phyloP scores from a whole-genome alignment of 768 basidiomycete genomes.

The Tephrocybe sp. region DNA sequence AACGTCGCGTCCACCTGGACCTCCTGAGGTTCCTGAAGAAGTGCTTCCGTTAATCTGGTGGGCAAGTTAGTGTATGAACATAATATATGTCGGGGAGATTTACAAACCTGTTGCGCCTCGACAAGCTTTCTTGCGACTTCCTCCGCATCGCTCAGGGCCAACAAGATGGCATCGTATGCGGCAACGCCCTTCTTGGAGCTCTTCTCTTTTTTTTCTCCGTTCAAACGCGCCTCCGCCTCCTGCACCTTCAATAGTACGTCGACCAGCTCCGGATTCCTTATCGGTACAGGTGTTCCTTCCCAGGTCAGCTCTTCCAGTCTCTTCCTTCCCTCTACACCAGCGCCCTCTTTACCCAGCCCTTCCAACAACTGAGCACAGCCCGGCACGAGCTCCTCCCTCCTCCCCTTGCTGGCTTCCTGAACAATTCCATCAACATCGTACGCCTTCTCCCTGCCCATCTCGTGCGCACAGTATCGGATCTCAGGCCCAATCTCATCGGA shows the following conservation, averaged over 20 bases:
- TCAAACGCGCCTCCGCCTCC: slow-evolving; percentile 65
- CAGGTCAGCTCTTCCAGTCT: slow-evolving; percentile 65
- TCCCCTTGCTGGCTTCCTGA: slow-evolving; percentile 55
- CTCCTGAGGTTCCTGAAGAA: slow-evolving; percentile 25
- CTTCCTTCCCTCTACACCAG: slow-evolving; percentile 41
- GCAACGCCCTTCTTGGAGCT: slow-evolving; percentile 76
- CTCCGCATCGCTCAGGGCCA: slow-evolving; percentile 88
- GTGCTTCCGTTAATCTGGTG: slow-evolving; percentile 41
- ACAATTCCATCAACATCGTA: slow-evolving; percentile 83
- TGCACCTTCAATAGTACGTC: slow-evolving; percentile 84
- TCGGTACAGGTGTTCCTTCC: slow-evolving; percentile 82
- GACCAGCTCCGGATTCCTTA: slow-evolving; percentile 90
- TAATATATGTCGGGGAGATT: slow-evolving; percentile 1
- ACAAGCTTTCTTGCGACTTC: slow-evolving; percentile 75
- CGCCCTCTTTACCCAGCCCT: slow-evolving; percentile 46
- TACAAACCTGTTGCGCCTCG: slow-evolving; percentile 78
- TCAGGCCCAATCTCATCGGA: slow-evolving; percentile 89
- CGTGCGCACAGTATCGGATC: slow-evolving; percentile 90
- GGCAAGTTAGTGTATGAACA: slow-evolving; percentile 4
- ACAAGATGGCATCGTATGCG: slow-evolving; percentile 83
- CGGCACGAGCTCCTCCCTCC: slow-evolving; percentile 62
- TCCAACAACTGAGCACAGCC: slow-evolving; percentile 56
- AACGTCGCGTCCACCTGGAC: slow-evolving; percentile 63
- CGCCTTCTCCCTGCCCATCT: slow-evolving; percentile 72
- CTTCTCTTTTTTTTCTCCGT: slow-evolving; percentile 28